Base-by-base conservation (phyloP, 345 rosid genomes). In the Citrus inodora region DNA sequence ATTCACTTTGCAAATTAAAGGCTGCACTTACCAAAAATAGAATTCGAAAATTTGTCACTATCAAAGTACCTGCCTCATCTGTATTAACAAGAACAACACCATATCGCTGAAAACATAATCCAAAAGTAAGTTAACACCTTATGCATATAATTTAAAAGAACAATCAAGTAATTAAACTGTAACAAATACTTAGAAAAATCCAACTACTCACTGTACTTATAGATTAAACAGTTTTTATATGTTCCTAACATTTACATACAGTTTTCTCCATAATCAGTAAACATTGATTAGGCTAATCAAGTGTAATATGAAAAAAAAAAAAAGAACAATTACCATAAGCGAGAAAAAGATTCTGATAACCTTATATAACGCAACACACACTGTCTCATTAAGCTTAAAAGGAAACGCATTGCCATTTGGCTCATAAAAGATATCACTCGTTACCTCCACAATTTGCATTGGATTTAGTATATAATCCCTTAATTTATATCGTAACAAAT, bases 1-100 rank as follows among this genome's bases (percentile, higher is more conserved):
- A 76, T 62, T 37, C 48, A 56, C 60, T 67, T 13, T 7, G 37
- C 55, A 71, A 30, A 55, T 48, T 37, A 27, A 53, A 40, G 2
- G 75, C 63, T 58, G 32, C 42, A 85, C 97, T 87, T 81, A 96
- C 99, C 91, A 96, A 77, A 87, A 96, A 96, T 76, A 96, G 88
- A 82, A 94, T 86, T 69, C 99, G 98, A 79, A 90, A 96, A 83
- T 96, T 96, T 14, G 99, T 94, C 80, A 96, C 89, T 70, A 94
- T 70, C 82, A 96, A 86, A 37, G 90, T 92, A 71, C 99, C 98
- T 2, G 98, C 97, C 77, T 86, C 90, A 84, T 87, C 92, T 7
- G 86, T 92, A 82, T 96, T 96, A 69, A 96, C 83, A 83, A 96
- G 97, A 79, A 92, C 92, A 78, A 90, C 98, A 48, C 98, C 99